phyloP scores from a whole-genome alignment of 345 rosid species.

The Euphorbia tirucalli region DNA sequence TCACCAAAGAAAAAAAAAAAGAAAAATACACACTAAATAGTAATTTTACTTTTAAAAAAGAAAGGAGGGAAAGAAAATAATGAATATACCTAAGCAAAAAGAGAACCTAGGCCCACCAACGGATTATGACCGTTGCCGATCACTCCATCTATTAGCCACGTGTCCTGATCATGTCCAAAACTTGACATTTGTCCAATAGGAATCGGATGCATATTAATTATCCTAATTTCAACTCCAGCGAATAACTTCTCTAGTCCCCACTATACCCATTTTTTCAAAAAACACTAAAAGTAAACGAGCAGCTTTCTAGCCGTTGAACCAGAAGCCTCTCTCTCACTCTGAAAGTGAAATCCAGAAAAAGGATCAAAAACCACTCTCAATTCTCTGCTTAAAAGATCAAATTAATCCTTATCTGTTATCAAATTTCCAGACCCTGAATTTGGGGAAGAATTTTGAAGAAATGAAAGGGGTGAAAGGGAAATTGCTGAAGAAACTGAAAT shows the following conservation, averaged over 20 bases:
- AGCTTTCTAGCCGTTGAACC: constrained; percentile 73
- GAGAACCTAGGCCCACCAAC: background rate
- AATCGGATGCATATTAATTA: background rate
- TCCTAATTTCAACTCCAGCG: background rate
- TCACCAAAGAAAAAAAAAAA: no score
- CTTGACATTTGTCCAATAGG: background rate
- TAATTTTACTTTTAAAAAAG: background rate
- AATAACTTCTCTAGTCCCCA: constrained; percentile 12
- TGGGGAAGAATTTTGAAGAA: background rate
- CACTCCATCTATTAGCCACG: background rate
- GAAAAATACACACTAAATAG: no score
- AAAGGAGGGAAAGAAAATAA: constrained; percentile 3
- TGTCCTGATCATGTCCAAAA: no score
- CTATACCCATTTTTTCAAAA: constrained; percentile 18
- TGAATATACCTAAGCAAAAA: background rate
- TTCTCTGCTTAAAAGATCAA: background rate
- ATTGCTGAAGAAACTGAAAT: constrained; percentile 59
- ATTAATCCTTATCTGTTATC: background rate
- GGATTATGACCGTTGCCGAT: constrained; percentile 25
- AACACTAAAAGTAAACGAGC: constrained; percentile 26
- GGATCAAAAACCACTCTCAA: constrained; percentile 10
- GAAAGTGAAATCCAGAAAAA: background rate
- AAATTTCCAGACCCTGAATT: constrained; percentile 1
- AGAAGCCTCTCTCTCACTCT: constrained; percentile 14
- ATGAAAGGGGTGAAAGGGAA: constrained; percentile 84